Base-by-base conservation (phyloP, 2,329 filamentous ascomycete genomes). In the Aureobasidium sp. region DNA sequence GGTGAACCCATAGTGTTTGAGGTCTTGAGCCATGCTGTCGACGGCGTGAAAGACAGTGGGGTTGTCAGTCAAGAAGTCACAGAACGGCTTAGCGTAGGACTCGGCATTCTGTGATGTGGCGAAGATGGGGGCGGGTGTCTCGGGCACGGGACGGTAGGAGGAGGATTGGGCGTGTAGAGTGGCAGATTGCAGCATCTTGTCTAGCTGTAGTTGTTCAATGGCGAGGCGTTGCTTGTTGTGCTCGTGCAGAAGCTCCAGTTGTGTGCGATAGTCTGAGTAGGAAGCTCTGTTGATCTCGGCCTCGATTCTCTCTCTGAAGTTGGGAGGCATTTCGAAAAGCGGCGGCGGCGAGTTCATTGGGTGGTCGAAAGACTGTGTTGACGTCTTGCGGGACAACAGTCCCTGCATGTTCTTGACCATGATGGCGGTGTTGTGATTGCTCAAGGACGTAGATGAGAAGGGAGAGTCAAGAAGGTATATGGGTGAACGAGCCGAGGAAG, bases 11-110 rank as follows among this genome's bases (percentile, higher is more conserved):
- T 84, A 80, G 42, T 84, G 81, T 65, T 82, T 79, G 52, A 97
- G 82, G 70, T 91, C 87, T 62, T 81, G 79, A 69, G 87, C 86
- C 72, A 96, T 90, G 68, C 90, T 84, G 63, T 86, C 83, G 31
- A 97, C 91, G 1, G 90, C 86, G 71, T 99, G 94, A 74, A 96
- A 99, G 51, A 97, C 84, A 9, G 94, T 97, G 0, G 94, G 94
- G 72, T 97, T 96, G 65, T 89, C 83, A 48, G 86, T 89, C 78
- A 97, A 83, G 72, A 97, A 97, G 58, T 90, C 83, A 72, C 88
- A 87, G 73, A 96, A 97, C 0, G 91, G 90, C 75, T 91, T 81
- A 9, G 90, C 89, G 73, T 91, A 96, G 68, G 68, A 58, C 27
- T 63, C 49, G 31, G 61, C 60, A 31, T 64, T 62, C 34, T 56